Evolutionary conservation across 139 green algal species (phyloP), one percentile per base, ranked within the genome.

Genomic region (Chloropicon primus): DNA sequence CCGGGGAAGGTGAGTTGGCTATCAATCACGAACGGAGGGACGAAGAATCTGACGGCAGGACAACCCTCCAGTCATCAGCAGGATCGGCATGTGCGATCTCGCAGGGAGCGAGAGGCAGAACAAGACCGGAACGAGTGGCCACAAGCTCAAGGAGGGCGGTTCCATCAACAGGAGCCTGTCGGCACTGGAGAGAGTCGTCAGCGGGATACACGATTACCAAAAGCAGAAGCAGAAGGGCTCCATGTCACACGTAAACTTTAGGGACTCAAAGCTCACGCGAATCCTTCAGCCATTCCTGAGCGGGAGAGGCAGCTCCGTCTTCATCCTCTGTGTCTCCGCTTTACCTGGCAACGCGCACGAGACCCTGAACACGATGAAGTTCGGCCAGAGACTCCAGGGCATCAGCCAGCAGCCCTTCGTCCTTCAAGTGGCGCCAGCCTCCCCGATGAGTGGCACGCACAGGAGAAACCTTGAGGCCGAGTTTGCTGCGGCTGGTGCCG

Each of bases 201-300:
- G 17, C 17, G 41, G 17, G 10, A 62, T 62, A 5, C 41, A 86
- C 24, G 88, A 91, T 62, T 62, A 62, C 17, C 41, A 17, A 5
- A 76, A 73, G 74, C 71, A 79, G 25, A 26, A 27, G 71, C 10
- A 5, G 41, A 5, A 5, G 41, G 41, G n/a, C n/a, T 85, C 84
- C 78, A 93, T 73, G 84, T 77, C 80, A 22, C 92, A 97, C 90
- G 93, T 97, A 79, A 92, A 92, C 0, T 94, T 90, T 78, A 79
- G 95, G 80, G 96, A 99, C 86, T 92, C 98, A 89, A 98, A 99
- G 88, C 91, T 99, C 21, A 98, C 95, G 72, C 97, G 98, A 92
- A 89, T 99, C 75, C 96, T 99, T 93, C 89, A 74, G 75, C 95
- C 92, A 83, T 88, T 77, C 0, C 82, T 97, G 82, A 89, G 89